Percentiles rank a stretch among this genome's conserved stretches.
These are phyloP conservation scores for Dryadomyces quercivorus DNA, from an alignment of 2,329 filamentous ascomycete species.

Conservation along the genomic window DNA sequence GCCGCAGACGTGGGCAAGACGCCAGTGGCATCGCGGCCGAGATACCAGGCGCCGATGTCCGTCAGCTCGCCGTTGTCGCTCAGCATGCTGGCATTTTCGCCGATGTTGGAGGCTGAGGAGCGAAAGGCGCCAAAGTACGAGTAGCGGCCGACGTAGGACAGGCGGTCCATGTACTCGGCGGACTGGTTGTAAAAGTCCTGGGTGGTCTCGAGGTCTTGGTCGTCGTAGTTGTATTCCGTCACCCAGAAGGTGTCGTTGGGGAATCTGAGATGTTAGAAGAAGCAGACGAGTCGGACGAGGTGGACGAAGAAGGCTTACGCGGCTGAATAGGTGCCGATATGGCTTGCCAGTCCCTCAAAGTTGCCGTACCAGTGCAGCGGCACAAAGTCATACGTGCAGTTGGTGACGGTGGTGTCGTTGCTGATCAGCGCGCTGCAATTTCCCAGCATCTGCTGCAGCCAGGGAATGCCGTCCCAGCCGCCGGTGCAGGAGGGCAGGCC, in stretches of 20 bases:
- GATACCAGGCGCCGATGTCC: slow-evolving; percentile 65
- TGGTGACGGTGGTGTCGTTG: slow-evolving; percentile 22
- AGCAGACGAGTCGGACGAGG: not conserved
- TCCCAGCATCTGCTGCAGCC: slow-evolving; percentile 54
- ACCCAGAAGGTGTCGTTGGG: slow-evolving; percentile 58
- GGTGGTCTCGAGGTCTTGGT: slow-evolving; percentile 42
- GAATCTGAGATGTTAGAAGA: slow-evolving; percentile 28
- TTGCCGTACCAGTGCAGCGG: slow-evolving; percentile 57
- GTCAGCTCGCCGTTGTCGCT: slow-evolving; percentile 56
- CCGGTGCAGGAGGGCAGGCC: slow-evolving; percentile 63
- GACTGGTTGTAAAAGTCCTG: slow-evolving; percentile 58
- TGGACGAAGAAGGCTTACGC: slow-evolving; percentile 17
- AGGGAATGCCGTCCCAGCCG: slow-evolving; percentile 44
- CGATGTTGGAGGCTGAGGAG: slow-evolving; percentile 57
- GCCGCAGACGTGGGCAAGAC: slow-evolving; percentile 20
- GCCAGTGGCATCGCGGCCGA: slow-evolving; percentile 43
- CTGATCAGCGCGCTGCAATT: slow-evolving; percentile 51
- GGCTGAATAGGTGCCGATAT: slow-evolving; percentile 47
- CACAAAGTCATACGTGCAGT: slow-evolving; percentile 53
- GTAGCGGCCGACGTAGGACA: slow-evolving; percentile 52
- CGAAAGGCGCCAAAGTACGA: slow-evolving; percentile 68
- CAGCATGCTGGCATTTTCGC: slow-evolving; percentile 59
- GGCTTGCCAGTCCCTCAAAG: slow-evolving; percentile 55
- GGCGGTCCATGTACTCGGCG: slow-evolving; percentile 52
- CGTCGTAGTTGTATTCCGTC: slow-evolving; percentile 59